These are phyloP conservation scores for Phytophthora hibernalis DNA, from an alignment of 352 stramenopile species.

Conservation along the genomic window DNA sequence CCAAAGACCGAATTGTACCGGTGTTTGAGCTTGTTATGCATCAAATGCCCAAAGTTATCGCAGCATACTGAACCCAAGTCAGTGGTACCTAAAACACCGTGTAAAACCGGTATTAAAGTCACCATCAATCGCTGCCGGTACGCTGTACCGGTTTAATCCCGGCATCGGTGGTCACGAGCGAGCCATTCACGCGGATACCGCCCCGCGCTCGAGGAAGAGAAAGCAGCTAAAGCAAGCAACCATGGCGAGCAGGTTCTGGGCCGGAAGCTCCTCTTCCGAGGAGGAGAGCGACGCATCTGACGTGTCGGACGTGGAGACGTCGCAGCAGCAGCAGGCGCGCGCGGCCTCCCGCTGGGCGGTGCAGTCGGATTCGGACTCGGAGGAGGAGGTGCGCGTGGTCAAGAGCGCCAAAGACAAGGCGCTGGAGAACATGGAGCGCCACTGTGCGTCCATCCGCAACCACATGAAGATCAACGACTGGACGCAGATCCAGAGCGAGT, in stretches of 20 bases:
- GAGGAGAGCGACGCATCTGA: constrained; percentile 81
- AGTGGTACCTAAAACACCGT: too few relatives aligned
- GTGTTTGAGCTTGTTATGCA: too few relatives aligned
- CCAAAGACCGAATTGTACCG: too few relatives aligned
- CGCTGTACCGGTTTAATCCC: constrained; percentile 7
- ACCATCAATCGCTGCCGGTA: too few relatives aligned
- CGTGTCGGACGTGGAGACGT: constrained; percentile 79
- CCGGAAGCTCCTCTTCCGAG: constrained; percentile 78
- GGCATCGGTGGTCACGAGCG: constrained; percentile 14
- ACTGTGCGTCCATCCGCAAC: constrained; percentile 82
- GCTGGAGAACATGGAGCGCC: constrained; percentile 74
- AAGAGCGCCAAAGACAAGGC: constrained; percentile 95
- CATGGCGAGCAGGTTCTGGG: constrained; percentile 90
- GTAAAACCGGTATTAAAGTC: too few relatives aligned
- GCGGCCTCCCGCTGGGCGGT: constrained; percentile 82
- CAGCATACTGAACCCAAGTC: too few relatives aligned
- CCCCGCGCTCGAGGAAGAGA: constrained; percentile 16
- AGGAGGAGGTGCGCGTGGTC: constrained; percentile 94
- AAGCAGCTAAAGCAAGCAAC: constrained; percentile 18
- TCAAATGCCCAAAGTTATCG: too few relatives aligned
- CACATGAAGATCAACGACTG: constrained; percentile 97
- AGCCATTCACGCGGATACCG: constrained; percentile 32
- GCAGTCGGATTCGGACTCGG: constrained; percentile 83
- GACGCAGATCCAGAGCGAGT: constrained; percentile 95
- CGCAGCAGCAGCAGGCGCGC: constrained; percentile 75